Conservation (phyloP, 1,284 basidiomycete genomes). For the Vanrija sp. region DNA sequence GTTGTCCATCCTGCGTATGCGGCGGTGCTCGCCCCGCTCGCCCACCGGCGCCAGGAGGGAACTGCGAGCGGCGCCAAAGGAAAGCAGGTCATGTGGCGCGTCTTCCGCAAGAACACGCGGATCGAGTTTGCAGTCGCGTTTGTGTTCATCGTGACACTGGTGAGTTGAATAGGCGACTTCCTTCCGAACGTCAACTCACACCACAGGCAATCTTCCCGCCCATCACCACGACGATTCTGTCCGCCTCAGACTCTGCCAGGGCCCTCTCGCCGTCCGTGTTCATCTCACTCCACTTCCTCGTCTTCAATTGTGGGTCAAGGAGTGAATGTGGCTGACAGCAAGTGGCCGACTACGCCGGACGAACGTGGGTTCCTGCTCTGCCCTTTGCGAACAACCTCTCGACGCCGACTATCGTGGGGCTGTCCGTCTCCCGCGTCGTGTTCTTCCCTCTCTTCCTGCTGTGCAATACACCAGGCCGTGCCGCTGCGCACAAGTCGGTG, state of each 20-base stretch:
- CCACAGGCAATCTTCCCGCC: constrained; percentile 75
- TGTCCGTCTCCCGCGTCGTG: constrained; percentile 64
- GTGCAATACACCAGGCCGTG: constrained; percentile 58
- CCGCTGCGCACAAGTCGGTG: constrained; percentile 52
- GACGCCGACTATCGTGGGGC: constrained; percentile 14
- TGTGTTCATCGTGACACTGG: constrained; percentile 74
- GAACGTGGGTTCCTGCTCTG: constrained; percentile 64
- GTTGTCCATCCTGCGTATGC: constrained; percentile 26
- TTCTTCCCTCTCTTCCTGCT: constrained; percentile 80
- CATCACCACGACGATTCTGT: constrained; percentile 69
- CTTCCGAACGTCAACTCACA: not conserved
- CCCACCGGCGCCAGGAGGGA: constrained; percentile 6
- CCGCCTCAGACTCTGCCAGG: constrained; percentile 56
- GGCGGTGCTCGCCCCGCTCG: constrained; percentile 18
- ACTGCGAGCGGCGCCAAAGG: constrained; percentile 7
- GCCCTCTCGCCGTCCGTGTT: constrained; percentile 44
- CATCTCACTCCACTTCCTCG: constrained; percentile 48
- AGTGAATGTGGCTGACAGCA: constrained; percentile 46
- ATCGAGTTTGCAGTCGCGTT: constrained; percentile 71
- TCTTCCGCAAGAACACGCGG: constrained; percentile 58
- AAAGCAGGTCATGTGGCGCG: constrained; percentile 21
- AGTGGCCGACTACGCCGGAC: constrained; percentile 71
- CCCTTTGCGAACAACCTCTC: constrained; percentile 50
- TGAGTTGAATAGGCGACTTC: constrained; percentile 49
- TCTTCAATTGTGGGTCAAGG: constrained; percentile 52